These are phyloP conservation scores for Zymoseptoria crescenta DNA, from an alignment of 2,329 filamentous ascomycete genomes.

Conservation along the genomic window DNA sequence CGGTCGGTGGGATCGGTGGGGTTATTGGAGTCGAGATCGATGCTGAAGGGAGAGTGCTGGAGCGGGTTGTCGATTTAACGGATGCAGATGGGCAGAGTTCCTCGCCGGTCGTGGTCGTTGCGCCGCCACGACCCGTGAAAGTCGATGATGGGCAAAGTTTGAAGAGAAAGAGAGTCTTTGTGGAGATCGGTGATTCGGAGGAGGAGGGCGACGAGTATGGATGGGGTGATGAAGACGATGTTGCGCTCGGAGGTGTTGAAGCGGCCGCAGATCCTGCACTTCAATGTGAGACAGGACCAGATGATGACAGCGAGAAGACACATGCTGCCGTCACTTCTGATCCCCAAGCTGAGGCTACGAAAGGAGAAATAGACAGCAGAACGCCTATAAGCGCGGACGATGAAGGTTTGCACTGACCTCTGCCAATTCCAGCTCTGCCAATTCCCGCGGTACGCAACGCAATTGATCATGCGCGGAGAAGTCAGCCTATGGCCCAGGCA, in stretches of 20 bases:
- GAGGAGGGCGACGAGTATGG: slow-evolving; percentile 61
- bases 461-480: too few species aligned
- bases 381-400: background rate
- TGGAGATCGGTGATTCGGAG: slow-evolving; percentile 53
- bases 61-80: slow-evolving; percentile 17
- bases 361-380: background rate
- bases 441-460: too few species aligned
- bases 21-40: slow-evolving; percentile 45
- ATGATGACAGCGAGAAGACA: background rate
- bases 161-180: slow-evolving; percentile 49
- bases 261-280: background rate
- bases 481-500: too few species aligned
- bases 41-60: slow-evolving; percentile 36
- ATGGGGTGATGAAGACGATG: slow-evolving; percentile 59
- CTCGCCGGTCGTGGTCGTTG: background rate
- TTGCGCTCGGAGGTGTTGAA: slow-evolving; percentile 7
- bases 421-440: too few species aligned
- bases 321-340: background rate
- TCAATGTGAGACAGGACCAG: background rate
- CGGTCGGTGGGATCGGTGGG: slow-evolving; percentile 35
- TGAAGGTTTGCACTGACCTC: background rate
- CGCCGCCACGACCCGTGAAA: background rate
- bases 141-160: background rate
- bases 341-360: background rate
- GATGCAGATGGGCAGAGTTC: slow-evolving; percentile 1